Conservation (phyloP, 2,329 filamentous ascomycete species). For the Aspergillus niger region DNA sequence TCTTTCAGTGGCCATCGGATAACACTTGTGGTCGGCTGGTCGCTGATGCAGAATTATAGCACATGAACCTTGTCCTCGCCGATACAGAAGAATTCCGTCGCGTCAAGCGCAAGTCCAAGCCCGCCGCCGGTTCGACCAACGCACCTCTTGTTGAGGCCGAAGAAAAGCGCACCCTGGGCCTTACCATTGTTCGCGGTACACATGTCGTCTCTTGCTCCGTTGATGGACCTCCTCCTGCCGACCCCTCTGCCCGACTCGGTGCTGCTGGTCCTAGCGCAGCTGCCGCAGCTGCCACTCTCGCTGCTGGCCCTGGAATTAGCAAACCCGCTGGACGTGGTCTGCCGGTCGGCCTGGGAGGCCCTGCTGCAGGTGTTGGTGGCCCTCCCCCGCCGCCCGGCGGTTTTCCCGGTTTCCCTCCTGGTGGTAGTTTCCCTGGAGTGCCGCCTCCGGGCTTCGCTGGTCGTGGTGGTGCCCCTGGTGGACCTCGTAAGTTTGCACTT, state of each 20-base stretch:
- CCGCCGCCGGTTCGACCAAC: conserved; percentile 58
- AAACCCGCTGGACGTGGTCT: conserved; percentile 85
- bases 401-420: conserved; percentile 54
- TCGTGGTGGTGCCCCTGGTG: conserved; percentile 53
- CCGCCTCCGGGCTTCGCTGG: conserved; percentile 54
- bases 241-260: conserved; percentile 86
- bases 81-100: conserved; percentile 97
- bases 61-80: conserved; percentile 98
- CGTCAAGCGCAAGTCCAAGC: conserved; percentile 81
- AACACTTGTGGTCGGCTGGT: not conserved
- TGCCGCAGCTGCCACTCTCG: conserved; percentile 65
- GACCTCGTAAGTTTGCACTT: conserved; percentile 50
- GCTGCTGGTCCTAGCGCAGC: conserved; percentile 66
- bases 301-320: conserved; percentile 84
- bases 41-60: conserved; percentile 53
- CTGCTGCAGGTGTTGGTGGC: conserved; percentile 82
- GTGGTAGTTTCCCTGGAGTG: conserved; percentile 57
- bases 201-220: conserved; percentile 94
- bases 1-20: not conserved
- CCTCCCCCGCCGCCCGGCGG: conserved; percentile 67
- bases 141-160: conserved; percentile 78
- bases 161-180: conserved; percentile 94
- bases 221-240: conserved; percentile 91
- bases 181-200: conserved; percentile 91
- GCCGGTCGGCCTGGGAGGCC: conserved; percentile 82